Percentiles rank a stretch among this genome's conserved stretches.
Evolutionary conservation across 179 eudicot genomes (phyloP).

Genomic region (Beta corolliflora): DNA sequence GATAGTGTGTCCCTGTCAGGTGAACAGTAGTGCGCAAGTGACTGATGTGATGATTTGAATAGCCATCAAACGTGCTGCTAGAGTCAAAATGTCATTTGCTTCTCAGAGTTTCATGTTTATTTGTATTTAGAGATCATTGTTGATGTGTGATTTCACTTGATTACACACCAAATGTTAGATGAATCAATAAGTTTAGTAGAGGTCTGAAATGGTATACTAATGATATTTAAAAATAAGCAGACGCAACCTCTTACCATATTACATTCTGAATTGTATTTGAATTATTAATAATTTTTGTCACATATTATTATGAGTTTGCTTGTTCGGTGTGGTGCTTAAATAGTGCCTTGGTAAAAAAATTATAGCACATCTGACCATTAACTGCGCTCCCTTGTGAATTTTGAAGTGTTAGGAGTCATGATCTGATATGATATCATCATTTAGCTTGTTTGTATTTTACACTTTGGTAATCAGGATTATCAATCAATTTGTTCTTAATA

Average conservation of each 20-base stretch:
- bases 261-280: too few relatives aligned
- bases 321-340: background rate
- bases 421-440: background rate
- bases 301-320: background rate
- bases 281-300: too few relatives aligned
- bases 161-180: background rate
- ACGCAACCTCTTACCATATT: background rate
- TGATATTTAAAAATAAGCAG: background rate
- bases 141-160: background rate
- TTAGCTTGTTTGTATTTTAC: background rate
- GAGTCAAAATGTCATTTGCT: background rate
- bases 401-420: background rate
- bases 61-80: too few relatives aligned
- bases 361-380: background rate
- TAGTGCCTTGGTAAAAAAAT: background rate
- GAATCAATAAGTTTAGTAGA: background rate
- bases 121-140: background rate
- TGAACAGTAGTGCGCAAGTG: too few relatives aligned
- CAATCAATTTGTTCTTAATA: background rate
- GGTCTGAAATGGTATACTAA: background rate
- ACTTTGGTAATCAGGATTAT: background rate
- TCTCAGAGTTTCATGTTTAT: background rate
- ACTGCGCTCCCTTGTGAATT: background rate
- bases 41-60: too few relatives aligned
- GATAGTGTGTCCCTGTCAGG: too few relatives aligned